Percentiles rank a stretch among this genome's conserved stretches.
phyloP scores from a whole-genome alignment of 768 basidiomycete species.

The Termitomyces sp. region DNA sequence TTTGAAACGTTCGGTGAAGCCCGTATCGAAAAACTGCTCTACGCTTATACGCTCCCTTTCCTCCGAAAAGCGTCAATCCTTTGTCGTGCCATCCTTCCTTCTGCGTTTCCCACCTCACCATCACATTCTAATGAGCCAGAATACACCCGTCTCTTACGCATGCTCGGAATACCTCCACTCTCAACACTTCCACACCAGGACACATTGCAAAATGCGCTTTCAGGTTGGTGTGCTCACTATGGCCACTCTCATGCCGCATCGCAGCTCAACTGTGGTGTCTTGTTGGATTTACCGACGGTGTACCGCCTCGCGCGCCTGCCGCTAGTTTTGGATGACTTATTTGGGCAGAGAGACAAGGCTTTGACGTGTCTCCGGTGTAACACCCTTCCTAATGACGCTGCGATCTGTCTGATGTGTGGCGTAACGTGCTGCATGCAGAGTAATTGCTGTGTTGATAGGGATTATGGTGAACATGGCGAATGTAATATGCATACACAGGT shows the following conservation, averaged over 20 bases:
- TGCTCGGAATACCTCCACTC: conserved; percentile 78
- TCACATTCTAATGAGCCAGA: conserved; percentile 48
- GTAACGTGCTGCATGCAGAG: conserved; percentile 85
- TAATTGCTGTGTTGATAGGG: conserved; percentile 80
- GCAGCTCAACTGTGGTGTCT: conserved; percentile 75
- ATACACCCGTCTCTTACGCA: conserved; percentile 69
- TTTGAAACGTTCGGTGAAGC: conserved; percentile 82
- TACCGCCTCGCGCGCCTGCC: conserved; percentile 87
- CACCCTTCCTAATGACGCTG: conserved; percentile 79
- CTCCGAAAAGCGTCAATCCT: conserved; percentile 85
- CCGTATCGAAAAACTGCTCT: conserved; percentile 80
- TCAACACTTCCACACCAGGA: conserved; percentile 79
- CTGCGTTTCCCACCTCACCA: conserved; percentile 53
- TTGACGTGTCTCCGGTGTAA: conserved; percentile 75
- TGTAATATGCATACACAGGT: conserved; percentile 95
- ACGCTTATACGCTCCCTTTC: conserved; percentile 88
- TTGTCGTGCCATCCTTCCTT: conserved; percentile 69
- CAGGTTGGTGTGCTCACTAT: conserved; percentile 89
- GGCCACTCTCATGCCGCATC: conserved; percentile 76
- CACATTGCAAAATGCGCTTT: conserved; percentile 83
- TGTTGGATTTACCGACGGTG: conserved; percentile 76
- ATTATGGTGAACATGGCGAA: conserved; percentile 72
- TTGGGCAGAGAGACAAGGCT: conserved; percentile 69
- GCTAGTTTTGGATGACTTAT: conserved; percentile 75
- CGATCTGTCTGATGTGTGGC: conserved; percentile 91